Conservation (phyloP, 2,329 filamentous ascomycete species). For the Fusarium palustre region DNA sequence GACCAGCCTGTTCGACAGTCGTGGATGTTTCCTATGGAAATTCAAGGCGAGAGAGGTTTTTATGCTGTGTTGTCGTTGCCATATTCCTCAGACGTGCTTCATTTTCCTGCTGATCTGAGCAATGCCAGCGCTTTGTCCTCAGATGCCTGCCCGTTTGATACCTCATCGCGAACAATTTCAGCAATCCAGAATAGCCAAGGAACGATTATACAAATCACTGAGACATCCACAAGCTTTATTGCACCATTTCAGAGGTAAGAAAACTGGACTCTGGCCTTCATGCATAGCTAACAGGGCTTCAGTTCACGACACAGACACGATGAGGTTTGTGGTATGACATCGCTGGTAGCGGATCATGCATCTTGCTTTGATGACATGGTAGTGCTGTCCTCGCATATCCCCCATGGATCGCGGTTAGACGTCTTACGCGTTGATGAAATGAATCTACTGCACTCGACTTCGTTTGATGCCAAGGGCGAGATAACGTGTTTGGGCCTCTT, state of each 20-base stretch:
- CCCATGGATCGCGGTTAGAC: slow-evolving; percentile 54
- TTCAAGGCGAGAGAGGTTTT: slow-evolving; percentile 35
- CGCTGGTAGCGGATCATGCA: slow-evolving; percentile 57
- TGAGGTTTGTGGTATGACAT: slow-evolving; percentile 49
- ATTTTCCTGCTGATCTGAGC: slow-evolving; percentile 61
- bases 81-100: slow-evolving; percentile 60
- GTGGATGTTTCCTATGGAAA: slow-evolving; percentile 61
- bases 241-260: slow-evolving; percentile 50
- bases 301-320: slow-evolving; percentile 50
- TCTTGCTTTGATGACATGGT: slow-evolving; percentile 54
- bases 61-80: slow-evolving; percentile 63
- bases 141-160: slow-evolving; percentile 61
- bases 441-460: slow-evolving; percentile 45
- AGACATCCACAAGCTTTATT: slow-evolving; percentile 58
- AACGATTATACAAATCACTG: slow-evolving; percentile 66
- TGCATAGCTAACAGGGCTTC: slow-evolving; percentile 26
- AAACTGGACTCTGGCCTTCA: neutral
- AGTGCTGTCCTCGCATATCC: slow-evolving; percentile 57
- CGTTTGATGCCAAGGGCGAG: slow-evolving; percentile 58
- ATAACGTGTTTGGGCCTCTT: slow-evolving; percentile 61
- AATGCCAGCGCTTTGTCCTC: slow-evolving; percentile 58
- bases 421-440: slow-evolving; percentile 53
- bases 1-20: slow-evolving; percentile 61
- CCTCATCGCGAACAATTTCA: slow-evolving; percentile 64
- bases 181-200: slow-evolving; percentile 53